Evolutionary conservation across 768 basidiomycete species (phyloP).

Genomic region (Mycena leptocephala): DNA sequence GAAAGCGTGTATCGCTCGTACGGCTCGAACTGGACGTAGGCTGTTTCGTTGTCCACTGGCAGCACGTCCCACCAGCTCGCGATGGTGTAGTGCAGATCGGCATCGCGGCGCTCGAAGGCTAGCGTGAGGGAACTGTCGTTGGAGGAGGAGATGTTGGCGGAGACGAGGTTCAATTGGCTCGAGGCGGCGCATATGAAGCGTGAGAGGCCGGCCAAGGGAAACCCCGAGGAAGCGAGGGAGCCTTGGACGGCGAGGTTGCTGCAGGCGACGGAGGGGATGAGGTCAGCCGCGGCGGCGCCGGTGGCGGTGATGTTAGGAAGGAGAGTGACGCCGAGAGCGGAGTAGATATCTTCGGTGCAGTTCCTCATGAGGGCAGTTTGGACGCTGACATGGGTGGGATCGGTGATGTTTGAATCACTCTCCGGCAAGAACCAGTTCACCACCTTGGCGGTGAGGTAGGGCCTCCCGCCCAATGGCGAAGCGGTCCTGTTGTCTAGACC

Average conservation of each 20-base stretch:
- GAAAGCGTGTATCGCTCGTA: neutral
- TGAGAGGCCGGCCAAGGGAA: neutral
- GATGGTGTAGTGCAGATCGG: neutral
- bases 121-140: neutral
- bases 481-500: neutral
- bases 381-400: neutral
- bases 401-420: neutral
- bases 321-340: neutral
- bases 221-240: neutral
- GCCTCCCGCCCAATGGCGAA: neutral
- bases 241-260: neutral
- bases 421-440: neutral
- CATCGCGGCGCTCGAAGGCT: neutral
- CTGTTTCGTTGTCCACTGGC: neutral
- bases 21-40: neutral
- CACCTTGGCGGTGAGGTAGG: neutral
- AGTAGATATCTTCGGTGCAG: neutral
- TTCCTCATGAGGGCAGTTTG: neutral
- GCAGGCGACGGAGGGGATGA: neutral
- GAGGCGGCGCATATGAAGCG: neutral
- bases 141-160: neutral
- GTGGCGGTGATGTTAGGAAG: neutral
- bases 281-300: too few relatives aligned
- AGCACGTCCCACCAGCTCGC: neutral
- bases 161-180: neutral